Evolutionary conservation across 352 stramenopile genomes (phyloP).

Genomic region (Phytophthora nicotianae): DNA sequence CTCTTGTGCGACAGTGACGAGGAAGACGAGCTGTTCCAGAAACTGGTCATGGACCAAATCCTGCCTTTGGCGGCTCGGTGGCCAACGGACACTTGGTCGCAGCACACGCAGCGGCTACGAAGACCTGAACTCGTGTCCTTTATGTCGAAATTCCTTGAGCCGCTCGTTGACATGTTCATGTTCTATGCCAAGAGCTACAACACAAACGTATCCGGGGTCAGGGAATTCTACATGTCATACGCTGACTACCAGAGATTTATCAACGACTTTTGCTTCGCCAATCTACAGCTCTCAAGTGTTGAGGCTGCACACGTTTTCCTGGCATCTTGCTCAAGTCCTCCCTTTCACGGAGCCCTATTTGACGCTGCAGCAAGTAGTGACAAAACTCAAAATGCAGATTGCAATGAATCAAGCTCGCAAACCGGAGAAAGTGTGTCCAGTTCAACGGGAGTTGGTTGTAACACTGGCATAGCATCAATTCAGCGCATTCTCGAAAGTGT

Average conservation of each 20-base stretch:
- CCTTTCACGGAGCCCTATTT: slow-evolving; percentile 47
- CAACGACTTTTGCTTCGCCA: slow-evolving; percentile 76
- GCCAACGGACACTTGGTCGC: slow-evolving; percentile 53
- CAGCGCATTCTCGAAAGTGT: slow-evolving; percentile 46
- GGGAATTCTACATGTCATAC: slow-evolving; percentile 78
- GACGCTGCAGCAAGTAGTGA: slow-evolving; percentile 3
- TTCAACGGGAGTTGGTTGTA: slow-evolving; percentile 14
- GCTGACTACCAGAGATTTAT: slow-evolving; percentile 75
- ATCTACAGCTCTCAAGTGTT: slow-evolving; percentile 72
- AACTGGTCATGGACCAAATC: slow-evolving; percentile 63
- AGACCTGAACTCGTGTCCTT: slow-evolving; percentile 61
- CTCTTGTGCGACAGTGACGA: slow-evolving; percentile 45
- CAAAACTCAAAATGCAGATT: slow-evolving; percentile 9
- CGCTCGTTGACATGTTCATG: slow-evolving; percentile 75
- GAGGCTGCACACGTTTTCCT: slow-evolving; percentile 76
- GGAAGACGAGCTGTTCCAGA: slow-evolving; percentile 62
- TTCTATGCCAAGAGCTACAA: slow-evolving; percentile 75
- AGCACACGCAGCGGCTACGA: slow-evolving; percentile 54
- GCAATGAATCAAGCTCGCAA: slow-evolving; percentile 13
- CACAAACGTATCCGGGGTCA: slow-evolving; percentile 44
- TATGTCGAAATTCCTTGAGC: slow-evolving; percentile 68
- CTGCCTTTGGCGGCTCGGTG: slow-evolving; percentile 64
- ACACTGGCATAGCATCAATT: slow-evolving; percentile 36
- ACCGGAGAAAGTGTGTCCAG: slow-evolving; percentile 8
- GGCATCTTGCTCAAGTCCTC: slow-evolving; percentile 60